Conservation (phyloP, 768 basidiomycete genomes). For the Nidularia sp. region DNA sequence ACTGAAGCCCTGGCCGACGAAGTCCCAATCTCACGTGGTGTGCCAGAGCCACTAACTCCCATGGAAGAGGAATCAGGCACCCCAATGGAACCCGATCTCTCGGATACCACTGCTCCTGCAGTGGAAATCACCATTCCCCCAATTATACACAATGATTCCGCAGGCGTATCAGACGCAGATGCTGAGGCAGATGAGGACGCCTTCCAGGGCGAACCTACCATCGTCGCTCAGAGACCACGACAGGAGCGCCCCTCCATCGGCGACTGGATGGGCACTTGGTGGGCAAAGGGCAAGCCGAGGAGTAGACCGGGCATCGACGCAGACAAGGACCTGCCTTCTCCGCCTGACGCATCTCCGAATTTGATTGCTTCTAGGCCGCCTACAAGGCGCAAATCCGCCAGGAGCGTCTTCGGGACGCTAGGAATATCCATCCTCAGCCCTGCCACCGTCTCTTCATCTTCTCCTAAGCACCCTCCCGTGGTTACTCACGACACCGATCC, state of each 20-base stretch:
- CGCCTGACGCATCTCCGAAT: slow-evolving; percentile 6
- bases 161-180: not conserved
- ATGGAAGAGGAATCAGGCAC: slow-evolving; percentile 27
- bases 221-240: slow-evolving; percentile 13
- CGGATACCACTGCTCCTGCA: not conserved
- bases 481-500: slow-evolving; percentile 1
- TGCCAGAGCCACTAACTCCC: slow-evolving; percentile 28
- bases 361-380: slow-evolving; percentile 7
- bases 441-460: slow-evolving; percentile 16
- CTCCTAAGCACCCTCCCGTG: slow-evolving; percentile 13
- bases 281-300: slow-evolving; percentile 46
- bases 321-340: slow-evolving; percentile 13
- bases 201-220: not conserved
- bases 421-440: slow-evolving; percentile 68
- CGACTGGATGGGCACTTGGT: slow-evolving; percentile 79
- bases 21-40: slow-evolving; percentile 28
- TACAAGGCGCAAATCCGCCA: slow-evolving; percentile 41
- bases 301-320: slow-evolving; percentile 12
- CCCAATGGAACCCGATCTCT: not conserved
- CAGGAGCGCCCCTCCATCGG: slow-evolving; percentile 55
- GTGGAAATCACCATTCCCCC: not conserved
- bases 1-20: slow-evolving; percentile 53
- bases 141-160: not conserved
- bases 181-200: not conserved
- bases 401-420: slow-evolving; percentile 68